Evolutionary conservation across 164 flowering plant genomes (phyloP).

Genomic region (Tinospora cordifolia): DNA sequence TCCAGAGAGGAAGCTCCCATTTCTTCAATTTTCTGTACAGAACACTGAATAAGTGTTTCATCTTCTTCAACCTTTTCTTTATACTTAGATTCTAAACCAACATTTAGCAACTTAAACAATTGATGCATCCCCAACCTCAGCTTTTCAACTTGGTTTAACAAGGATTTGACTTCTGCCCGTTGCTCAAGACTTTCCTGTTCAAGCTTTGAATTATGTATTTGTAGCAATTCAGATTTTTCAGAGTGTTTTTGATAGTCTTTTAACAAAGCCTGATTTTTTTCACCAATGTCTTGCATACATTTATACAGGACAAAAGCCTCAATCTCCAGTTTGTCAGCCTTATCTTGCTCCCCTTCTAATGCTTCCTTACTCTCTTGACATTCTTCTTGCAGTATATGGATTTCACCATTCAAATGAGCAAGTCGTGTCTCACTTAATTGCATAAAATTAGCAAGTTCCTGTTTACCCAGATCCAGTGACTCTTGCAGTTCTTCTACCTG

Average conservation of each 20-base stretch:
- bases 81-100: constrained; percentile 19
- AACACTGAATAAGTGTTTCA: constrained; percentile 25
- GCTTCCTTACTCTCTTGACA: constrained; percentile 39
- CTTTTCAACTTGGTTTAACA: constrained; percentile 49
- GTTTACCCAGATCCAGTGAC: constrained; percentile 42
- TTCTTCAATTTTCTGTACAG: constrained; percentile 34
- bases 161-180: constrained; percentile 52
- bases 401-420: constrained; percentile 40
- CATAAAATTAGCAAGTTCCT: constrained; percentile 39
- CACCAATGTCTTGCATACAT: constrained; percentile 58
- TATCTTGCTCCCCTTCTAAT: constrained; percentile 62
- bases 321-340: constrained; percentile 55
- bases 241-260: constrained; percentile 57
- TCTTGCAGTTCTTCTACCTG: constrained; percentile 47
- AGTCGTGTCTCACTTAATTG: constrained; percentile 40
- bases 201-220: constrained; percentile 51
- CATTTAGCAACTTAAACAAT: constrained; percentile 46
- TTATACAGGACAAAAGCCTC: constrained; percentile 69
- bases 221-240: constrained; percentile 49
- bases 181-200: constrained; percentile 62
- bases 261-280: constrained; percentile 42
- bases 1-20: constrained; percentile 30
- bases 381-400: constrained; percentile 53
- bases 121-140: constrained; percentile 44
- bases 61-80: constrained; percentile 27